Conservation (phyloP, 1,284 basidiomycete species). For the Ganoderma resinaceum region DNA sequence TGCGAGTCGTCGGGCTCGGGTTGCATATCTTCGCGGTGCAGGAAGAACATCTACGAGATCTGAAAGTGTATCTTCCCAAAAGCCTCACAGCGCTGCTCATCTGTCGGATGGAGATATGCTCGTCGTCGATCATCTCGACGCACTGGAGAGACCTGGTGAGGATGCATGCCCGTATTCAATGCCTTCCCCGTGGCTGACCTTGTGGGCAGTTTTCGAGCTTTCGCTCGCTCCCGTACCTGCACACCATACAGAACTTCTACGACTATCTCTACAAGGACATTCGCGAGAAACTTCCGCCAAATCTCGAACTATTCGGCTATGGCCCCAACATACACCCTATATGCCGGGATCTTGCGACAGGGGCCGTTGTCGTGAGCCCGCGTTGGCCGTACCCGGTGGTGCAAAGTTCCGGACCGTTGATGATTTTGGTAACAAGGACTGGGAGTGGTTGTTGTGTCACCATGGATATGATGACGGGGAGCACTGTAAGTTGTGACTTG, state of each 20-base stretch:
- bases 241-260: background rate
- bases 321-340: background rate
- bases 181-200: background rate
- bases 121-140: background rate
- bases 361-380: background rate
- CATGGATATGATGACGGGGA: background rate
- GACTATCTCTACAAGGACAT: background rate
- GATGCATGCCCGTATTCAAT: background rate
- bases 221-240: background rate
- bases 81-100: background rate
- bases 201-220: background rate
- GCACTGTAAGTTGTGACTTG: background rate
- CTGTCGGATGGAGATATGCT: background rate
- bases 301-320: constrained; percentile 1
- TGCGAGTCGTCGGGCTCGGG: background rate
- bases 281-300: background rate
- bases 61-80: background rate
- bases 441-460: constrained; percentile 12
- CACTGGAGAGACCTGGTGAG: background rate
- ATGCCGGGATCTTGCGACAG: background rate
- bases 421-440: constrained; percentile 5
- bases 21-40: background rate
- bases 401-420: constrained; percentile 11
- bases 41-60: background rate
- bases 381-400: constrained; percentile 7